phyloP scores from a whole-genome alignment of 2,329 filamentous ascomycete species.

The Monosporascus sp. region DNA sequence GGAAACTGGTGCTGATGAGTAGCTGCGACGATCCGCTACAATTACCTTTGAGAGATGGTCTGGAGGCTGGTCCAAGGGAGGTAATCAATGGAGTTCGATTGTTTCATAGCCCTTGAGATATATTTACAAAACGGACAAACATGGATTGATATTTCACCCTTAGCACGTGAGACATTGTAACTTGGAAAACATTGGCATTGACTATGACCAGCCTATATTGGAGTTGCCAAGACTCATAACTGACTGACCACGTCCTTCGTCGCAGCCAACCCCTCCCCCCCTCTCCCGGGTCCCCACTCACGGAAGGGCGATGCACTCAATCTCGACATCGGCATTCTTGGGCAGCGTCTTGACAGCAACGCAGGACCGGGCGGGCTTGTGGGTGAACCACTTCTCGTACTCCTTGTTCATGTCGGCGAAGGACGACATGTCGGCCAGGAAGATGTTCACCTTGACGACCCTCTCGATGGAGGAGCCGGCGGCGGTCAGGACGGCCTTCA shows the following conservation, averaged over 20 bases:
- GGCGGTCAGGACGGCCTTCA: slow-evolving; percentile 76
- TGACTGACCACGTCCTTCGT: no score
- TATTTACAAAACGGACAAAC: no score
- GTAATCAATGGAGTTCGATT: not conserved
- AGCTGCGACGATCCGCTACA: not conserved
- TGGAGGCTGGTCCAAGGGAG: not conserved
- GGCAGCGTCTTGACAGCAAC: slow-evolving; percentile 87
- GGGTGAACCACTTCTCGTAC: slow-evolving; percentile 76
- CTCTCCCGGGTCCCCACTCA: slow-evolving; percentile 5
- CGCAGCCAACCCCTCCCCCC: no score
- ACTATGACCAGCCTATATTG: no score
- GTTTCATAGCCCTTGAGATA: no score
- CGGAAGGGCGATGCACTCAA: slow-evolving; percentile 77
- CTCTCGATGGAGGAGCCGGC: slow-evolving; percentile 73
- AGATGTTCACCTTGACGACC: slow-evolving; percentile 89
- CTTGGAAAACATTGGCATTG: no score
- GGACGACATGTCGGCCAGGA: slow-evolving; percentile 85
- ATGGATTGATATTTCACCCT: no score
- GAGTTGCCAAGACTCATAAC: no score
- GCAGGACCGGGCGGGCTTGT: slow-evolving; percentile 84
- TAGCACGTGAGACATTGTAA: no score
- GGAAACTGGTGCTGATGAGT: not conserved
- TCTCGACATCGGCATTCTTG: slow-evolving; percentile 82
- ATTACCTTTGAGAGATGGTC: no score
- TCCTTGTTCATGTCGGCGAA: slow-evolving; percentile 84